Evolutionary conservation across 2,329 filamentous ascomycete species (phyloP), one percentile per base, ranked within the genome.

Genomic region (Elsinoe perseae): DNA sequence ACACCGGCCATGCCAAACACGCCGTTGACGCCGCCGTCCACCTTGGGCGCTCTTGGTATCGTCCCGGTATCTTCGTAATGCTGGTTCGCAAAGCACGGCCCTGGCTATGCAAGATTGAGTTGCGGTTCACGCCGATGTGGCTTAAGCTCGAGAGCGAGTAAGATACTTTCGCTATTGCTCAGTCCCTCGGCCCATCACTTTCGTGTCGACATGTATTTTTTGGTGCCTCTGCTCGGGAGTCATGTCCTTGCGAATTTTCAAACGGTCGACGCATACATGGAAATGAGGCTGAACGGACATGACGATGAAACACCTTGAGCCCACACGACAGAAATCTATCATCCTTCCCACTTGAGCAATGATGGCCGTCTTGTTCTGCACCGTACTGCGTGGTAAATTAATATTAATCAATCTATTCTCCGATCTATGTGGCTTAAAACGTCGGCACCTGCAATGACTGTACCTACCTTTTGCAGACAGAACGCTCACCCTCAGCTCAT

Each of bases 41-140:
- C n/a, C n/a, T n/a, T n/a, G n/a, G n/a, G n/a, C n/a, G 9, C 25
- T 38, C 48, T 52, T 52, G 30, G 48, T 52, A 52, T 38, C 30
- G 48, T 21, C 48, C 48, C 48, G 48, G 30, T 18, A 25, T 32
- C 7, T 25, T 12, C 30, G 21, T 21, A 28, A 52, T 28, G 18
- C 48, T 52, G 16, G 48, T 36, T 36, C 16, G 34, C 34, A 44
- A 23, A 52, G 48, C 48, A 52, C 48, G 48, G 18, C 16, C 48
- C 48, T 20, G 12, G 48, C 25, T 36, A 52, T 52, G 48, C 48
- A 52, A 52, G 48, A 52, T 52, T 52, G 21, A 52, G 48, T 52
- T 52, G 30, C 48, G 48, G 28, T 36, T 23, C 48, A 38, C 14
- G 5, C 28, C 48, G 48, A 50, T 32, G 46, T 36, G 46, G 46